Evolutionary conservation across 2,329 filamentous ascomycete genomes (phyloP), one percentile per base, ranked within the genome.

Genomic region (Cytospora piceicola): DNA sequence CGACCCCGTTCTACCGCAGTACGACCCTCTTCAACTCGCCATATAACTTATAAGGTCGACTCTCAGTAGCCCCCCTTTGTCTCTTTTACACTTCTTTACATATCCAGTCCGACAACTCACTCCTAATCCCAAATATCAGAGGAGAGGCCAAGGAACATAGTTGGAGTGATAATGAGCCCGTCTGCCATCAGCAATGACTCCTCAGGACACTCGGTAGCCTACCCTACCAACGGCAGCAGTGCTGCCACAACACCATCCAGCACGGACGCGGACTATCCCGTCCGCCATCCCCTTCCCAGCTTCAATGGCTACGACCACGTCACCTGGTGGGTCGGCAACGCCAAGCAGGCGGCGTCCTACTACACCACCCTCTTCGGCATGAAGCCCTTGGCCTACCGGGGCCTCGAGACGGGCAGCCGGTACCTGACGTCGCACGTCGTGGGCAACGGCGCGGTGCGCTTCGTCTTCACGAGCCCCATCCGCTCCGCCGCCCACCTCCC

Each of bases 261-360:
- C 53, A 74, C 77, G 66, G 84, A 84, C 72, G 81, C 81, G 22
- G 85, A 85, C 72, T 85, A 81, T 72, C 82, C 83, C 67, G 80
- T 86, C 56, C 82, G 85, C 72, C 79, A 74, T 58, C 82, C 72
- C 72, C 80, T 72, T 68, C 78, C 77, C 72, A 85, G 83, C 75
- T 94, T 96, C 81, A 86, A 87, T 68, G 93, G 92, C 74, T 97
- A 97, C 77, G 92, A 97, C 79, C 92, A 97, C 78, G 87, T 97
- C 64, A 94, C 93, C 71, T 97, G 94, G 94, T 97, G 93, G 82
- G 94, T 97, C 34, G 93, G 94, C 75, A 98, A 98, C 76, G 94
- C 94, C 72, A 97, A 97, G 80, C 94, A 97, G 82, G 92, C 93
- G 3, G 94, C 94, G 49, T 86, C 90, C 17, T 97, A 92, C 81